A percentile compares a stretch with the other conserved stretches of the same genome.
phyloP scores from a whole-genome alignment of 23 red algal species.

The Chondrus crispus region DNA sequence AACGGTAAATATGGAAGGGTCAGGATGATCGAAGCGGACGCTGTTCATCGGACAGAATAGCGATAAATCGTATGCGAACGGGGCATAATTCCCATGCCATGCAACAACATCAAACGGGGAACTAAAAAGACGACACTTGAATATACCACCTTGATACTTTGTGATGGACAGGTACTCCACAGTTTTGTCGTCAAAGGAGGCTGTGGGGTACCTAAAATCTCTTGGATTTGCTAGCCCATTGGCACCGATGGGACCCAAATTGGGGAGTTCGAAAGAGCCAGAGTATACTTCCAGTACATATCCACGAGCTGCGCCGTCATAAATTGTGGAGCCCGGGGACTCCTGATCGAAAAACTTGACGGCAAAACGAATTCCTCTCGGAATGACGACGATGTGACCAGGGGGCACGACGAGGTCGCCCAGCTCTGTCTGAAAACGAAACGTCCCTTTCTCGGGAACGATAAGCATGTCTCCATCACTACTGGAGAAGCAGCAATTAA shows the following conservation, averaged over 20 bases:
- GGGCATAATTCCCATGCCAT: constrained; percentile 87
- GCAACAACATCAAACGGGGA: constrained; percentile 84
- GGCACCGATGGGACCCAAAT: constrained; percentile 67
- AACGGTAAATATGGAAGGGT: constrained; percentile 91
- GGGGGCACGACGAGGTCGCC: constrained; percentile 50
- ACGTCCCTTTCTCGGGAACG: constrained; percentile 60
- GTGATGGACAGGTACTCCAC: constrained; percentile 10
- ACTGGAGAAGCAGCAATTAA: constrained; percentile 38
- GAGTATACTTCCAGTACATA: constrained; percentile 72
- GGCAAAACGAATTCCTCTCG: constrained; percentile 70
- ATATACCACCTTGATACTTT: constrained; percentile 61
- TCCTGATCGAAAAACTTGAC: constrained; percentile 29
- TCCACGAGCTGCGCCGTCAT: constrained; percentile 14
- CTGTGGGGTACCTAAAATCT: constrained; percentile 72
- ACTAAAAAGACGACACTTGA: constrained; percentile 9
- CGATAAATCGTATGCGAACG: constrained; percentile 65
- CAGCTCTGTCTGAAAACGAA: constrained; percentile 70
- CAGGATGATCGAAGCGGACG: constrained; percentile 76
- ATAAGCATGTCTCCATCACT: constrained; percentile 83
- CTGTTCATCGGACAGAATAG: constrained; percentile 77
- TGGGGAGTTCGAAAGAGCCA: constrained; percentile 74
- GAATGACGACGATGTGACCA: constrained; percentile 62
- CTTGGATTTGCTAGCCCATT: constrained; percentile 68
- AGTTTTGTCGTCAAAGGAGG: not conserved
- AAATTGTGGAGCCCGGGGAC: not conserved